Conservation (phyloP, 148 eudicot species). For the Silene uniflora region DNA sequence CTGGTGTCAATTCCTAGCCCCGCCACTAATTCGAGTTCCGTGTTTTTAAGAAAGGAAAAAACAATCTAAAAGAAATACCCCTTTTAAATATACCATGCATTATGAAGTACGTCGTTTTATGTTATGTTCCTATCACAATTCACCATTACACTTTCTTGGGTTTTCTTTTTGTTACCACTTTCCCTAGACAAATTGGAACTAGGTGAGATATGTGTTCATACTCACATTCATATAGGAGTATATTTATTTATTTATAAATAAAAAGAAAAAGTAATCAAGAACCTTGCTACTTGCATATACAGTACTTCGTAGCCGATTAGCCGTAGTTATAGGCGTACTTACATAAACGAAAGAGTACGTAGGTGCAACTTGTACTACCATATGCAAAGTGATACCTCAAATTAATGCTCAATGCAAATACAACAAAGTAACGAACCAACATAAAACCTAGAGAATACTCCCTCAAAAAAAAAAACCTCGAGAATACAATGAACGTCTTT, state of each 20-base stretch:
- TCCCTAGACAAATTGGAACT: slow-evolving; percentile 17
- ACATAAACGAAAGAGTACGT: slow-evolving; percentile 1
- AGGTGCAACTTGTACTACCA: background rate
- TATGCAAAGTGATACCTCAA: too few relatives aligned
- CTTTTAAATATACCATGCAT: too few relatives aligned
- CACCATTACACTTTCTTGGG: slow-evolving; percentile 7
- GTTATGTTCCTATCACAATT: slow-evolving; percentile 9
- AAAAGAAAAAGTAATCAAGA: too few relatives aligned
- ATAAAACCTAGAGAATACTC: background rate
- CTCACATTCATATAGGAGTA: slow-evolving; percentile 1
- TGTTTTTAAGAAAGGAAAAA: too few relatives aligned
- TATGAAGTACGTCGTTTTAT: too few relatives aligned
- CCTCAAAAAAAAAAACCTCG: too few relatives aligned
- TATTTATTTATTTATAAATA: background rate
- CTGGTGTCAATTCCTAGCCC: too few relatives aligned
- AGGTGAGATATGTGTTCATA: background rate
- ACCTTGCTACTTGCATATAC: too few relatives aligned
- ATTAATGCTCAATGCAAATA: background rate
- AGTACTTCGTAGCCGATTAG: too few relatives aligned
- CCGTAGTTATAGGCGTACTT: background rate
- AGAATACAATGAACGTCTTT: background rate
- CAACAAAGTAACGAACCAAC: background rate
- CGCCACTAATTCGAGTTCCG: too few relatives aligned
- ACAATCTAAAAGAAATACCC: too few relatives aligned
- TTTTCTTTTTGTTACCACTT: slow-evolving; percentile 18